A percentile compares a stretch with the other conserved stretches of the same genome.
Conservation (phyloP, 2,329 filamentous ascomycete genomes). For the Aureobasidium musti region DNA sequence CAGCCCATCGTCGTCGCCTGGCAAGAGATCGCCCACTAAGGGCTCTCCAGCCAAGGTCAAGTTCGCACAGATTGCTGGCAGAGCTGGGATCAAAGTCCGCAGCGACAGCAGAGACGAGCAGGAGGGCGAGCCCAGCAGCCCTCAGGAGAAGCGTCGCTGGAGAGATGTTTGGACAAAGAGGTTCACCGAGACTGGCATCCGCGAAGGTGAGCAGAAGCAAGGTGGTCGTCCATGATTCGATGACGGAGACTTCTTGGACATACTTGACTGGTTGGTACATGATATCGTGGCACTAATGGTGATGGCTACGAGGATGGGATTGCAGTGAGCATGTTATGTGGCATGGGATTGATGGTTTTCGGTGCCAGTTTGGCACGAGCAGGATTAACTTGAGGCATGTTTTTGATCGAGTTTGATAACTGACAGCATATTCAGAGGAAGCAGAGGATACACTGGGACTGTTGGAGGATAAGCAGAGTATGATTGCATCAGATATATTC, state of each 20-base stretch:
- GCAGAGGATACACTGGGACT: slow-evolving; percentile 13
- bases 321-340: slow-evolving; percentile 6
- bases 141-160: slow-evolving; percentile 40
- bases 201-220: slow-evolving; percentile 24
- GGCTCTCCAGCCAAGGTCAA: slow-evolving; percentile 50
- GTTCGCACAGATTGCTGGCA: slow-evolving; percentile 52
- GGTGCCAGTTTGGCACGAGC: slow-evolving; percentile 4
- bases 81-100: slow-evolving; percentile 45
- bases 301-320: neutral
- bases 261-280: neutral
- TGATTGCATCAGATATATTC: slow-evolving; percentile 26
- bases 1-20: slow-evolving; percentile 28
- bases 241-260: slow-evolving; percentile 19
- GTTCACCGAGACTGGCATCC: slow-evolving; percentile 29
- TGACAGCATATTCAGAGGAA: slow-evolving; percentile 22
- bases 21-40: slow-evolving; percentile 32
- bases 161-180: slow-evolving; percentile 40
- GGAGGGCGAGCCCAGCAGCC: slow-evolving; percentile 32
- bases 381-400: slow-evolving; percentile 25
- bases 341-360: slow-evolving; percentile 5
- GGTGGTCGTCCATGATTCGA: slow-evolving; percentile 15
- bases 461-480: slow-evolving; percentile 26
- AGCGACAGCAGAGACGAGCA: slow-evolving; percentile 33
- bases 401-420: slow-evolving; percentile 7
- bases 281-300: neutral